Evolutionary conservation across 441 rosid species (phyloP).

Genomic region (Breynia disticha): DNA sequence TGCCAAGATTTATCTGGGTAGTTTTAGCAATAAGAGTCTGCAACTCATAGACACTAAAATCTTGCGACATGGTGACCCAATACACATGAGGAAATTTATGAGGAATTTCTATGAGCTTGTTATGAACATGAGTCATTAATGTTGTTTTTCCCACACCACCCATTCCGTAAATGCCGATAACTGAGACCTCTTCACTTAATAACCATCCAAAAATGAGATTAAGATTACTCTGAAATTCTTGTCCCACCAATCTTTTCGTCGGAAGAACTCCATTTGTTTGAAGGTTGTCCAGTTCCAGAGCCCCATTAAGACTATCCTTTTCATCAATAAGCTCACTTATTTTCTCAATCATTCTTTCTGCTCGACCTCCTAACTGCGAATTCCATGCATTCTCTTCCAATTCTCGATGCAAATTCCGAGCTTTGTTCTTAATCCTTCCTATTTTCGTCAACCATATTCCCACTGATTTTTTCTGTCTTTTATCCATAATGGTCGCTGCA

Average conservation of each 20-base stretch:
- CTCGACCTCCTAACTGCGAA: background rate
- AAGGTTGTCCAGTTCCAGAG: background rate
- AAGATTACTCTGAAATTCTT: background rate
- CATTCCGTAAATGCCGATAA: slow-evolving; percentile 10
- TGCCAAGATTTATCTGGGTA: background rate
- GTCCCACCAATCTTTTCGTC: background rate
- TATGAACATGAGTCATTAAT: slow-evolving; percentile 5
- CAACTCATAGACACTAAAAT: background rate
- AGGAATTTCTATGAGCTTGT: background rate
- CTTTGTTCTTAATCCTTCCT: background rate
- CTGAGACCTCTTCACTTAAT: background rate
- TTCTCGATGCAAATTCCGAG: background rate
- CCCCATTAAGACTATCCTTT: slow-evolving; percentile 2
- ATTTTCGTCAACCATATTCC: slow-evolving; percentile 8
- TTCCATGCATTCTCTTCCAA: slow-evolving; percentile 1
- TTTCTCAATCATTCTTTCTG: slow-evolving; percentile 2
- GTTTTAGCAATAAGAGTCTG: background rate
- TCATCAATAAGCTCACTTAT: background rate
- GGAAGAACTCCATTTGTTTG: background rate
- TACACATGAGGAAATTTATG: slow-evolving; percentile 1
- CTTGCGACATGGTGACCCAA: slow-evolving; percentile 13
- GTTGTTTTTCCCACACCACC: slow-evolving; percentile 16
- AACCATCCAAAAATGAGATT: slow-evolving; percentile 2
- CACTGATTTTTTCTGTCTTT: slow-evolving; percentile 8
- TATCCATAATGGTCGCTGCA: background rate